Percentiles rank a stretch among this genome's conserved stretches.
These are phyloP conservation scores for Phialocephala sp. DNA, from an alignment of 2,329 filamentous ascomycete species.

Conservation along the genomic window DNA sequence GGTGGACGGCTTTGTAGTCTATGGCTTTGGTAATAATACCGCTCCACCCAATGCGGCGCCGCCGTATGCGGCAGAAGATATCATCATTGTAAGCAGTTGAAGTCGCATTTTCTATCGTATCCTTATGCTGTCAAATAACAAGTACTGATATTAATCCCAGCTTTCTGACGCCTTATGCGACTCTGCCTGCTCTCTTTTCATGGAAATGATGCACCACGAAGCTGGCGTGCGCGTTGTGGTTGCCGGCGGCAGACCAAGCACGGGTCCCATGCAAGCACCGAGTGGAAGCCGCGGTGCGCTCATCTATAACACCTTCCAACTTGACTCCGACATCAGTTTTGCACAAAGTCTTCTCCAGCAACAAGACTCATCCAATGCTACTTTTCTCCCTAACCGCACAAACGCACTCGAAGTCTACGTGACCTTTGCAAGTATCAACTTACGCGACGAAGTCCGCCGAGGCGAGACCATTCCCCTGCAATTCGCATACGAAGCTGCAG, in stretches of 20 bases:
- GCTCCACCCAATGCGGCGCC: constrained; percentile 18
- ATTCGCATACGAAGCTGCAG: constrained; percentile 20
- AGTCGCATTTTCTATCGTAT: neutral
- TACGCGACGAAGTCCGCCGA: neutral
- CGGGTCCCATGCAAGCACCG: constrained; percentile 21
- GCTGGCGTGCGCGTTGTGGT: neutral
- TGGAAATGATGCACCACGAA: constrained; percentile 19
- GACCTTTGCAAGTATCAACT: constrained; percentile 2
- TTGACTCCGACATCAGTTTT: constrained; percentile 1
- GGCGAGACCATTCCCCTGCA: constrained; percentile 14
- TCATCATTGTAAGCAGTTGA: constrained; percentile 41
- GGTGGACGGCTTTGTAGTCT: neutral
- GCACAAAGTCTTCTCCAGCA: neutral
- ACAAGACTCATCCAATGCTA: neutral
- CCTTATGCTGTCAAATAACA: neutral
- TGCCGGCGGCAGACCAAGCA: constrained; percentile 15
- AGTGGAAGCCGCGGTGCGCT: constrained; percentile 17
- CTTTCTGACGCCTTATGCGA: constrained; percentile 17
- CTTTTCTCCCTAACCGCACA: constrained; percentile 2
- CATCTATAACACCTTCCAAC: constrained; percentile 3
- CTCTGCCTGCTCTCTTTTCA: constrained; percentile 21
- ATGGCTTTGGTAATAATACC: constrained; percentile 34
- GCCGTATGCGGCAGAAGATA: constrained; percentile 46
- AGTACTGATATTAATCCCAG: neutral
- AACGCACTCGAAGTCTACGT: constrained; percentile 2